Evolutionary conservation across 257 asterid genomes (phyloP).

Genomic region (Przewalskia tangutica): DNA sequence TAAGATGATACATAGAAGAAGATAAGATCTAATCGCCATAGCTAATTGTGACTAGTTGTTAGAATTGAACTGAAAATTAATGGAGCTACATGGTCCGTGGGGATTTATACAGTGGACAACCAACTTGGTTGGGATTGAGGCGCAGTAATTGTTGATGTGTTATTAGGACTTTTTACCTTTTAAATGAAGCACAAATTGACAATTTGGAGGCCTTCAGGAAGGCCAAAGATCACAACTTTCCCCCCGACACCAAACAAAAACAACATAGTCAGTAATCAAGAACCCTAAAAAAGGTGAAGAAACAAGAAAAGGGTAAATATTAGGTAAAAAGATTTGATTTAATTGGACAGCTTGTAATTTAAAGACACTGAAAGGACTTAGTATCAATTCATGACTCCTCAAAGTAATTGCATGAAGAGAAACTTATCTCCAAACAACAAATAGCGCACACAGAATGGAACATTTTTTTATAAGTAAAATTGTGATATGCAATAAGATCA

Average conservation of each 20-base stretch:
- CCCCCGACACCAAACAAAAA: constrained; percentile 40
- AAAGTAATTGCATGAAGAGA: not conserved
- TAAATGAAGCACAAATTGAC: not conserved
- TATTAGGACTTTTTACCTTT: not conserved
- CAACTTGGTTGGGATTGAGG: not conserved
- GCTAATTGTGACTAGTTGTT: constrained; percentile 34
- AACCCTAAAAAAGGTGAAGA: constrained; percentile 11
- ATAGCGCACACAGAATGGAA: not conserved
- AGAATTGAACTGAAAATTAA: not conserved
- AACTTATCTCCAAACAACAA: not conserved
- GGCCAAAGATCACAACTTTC: constrained; percentile 91
- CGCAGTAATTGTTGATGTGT: not conserved
- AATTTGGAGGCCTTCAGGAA: constrained; percentile 25
- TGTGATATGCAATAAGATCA: no score
- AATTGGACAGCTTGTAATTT: not conserved
- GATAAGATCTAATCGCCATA: constrained; percentile 64
- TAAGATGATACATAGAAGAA: constrained; percentile 28
- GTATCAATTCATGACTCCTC: not conserved
- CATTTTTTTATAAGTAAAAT: no score
- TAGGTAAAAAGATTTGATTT: not conserved
- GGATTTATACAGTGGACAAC: no score
- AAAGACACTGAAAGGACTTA: not conserved
- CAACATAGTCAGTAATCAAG: not conserved
- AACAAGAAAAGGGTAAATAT: not conserved
- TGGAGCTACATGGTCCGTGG: no score